phyloP scores from a whole-genome alignment of 257 asterid genomes.

The Plantago ovata region DNA sequence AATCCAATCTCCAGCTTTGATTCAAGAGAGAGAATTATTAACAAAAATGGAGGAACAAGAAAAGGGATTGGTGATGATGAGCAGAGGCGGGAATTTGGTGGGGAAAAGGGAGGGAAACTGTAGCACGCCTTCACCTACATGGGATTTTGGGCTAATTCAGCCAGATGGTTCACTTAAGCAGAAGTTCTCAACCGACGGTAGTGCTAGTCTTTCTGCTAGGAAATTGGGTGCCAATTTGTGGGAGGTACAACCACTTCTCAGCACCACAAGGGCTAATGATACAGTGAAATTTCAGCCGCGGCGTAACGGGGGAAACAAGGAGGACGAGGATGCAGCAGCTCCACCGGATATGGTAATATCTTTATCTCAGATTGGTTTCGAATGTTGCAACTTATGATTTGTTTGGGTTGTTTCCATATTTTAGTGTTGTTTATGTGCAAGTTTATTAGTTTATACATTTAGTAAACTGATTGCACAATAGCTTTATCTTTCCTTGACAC shows the following conservation, averaged over 20 bases:
- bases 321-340: slow-evolving; percentile 22
- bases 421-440: neutral
- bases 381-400: neutral
- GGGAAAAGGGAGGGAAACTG: slow-evolving; percentile 68
- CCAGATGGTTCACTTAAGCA: slow-evolving; percentile 53
- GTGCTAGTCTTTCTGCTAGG: slow-evolving; percentile 57
- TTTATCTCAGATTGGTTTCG: neutral
- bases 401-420: neutral
- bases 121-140: slow-evolving; percentile 67
- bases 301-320: slow-evolving; percentile 19
- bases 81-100: slow-evolving; percentile 47
- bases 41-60: neutral
- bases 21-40: too few relatives aligned
- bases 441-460: neutral
- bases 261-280: slow-evolving; percentile 22
- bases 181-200: slow-evolving; percentile 38
- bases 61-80: neutral
- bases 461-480: neutral
- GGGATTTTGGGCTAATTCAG: slow-evolving; percentile 64
- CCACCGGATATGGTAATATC: slow-evolving; percentile 38
- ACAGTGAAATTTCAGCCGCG: slow-evolving; percentile 24
- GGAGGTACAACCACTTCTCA: slow-evolving; percentile 52
- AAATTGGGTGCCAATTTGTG: slow-evolving; percentile 78
- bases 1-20: too few relatives aligned
- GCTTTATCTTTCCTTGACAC: neutral